A percentile compares a stretch with the other conserved stretches of the same genome.
These are phyloP conservation scores for Flaveria sonorensis DNA, from an alignment of 129 eudicot species.

Conservation along the genomic window DNA sequence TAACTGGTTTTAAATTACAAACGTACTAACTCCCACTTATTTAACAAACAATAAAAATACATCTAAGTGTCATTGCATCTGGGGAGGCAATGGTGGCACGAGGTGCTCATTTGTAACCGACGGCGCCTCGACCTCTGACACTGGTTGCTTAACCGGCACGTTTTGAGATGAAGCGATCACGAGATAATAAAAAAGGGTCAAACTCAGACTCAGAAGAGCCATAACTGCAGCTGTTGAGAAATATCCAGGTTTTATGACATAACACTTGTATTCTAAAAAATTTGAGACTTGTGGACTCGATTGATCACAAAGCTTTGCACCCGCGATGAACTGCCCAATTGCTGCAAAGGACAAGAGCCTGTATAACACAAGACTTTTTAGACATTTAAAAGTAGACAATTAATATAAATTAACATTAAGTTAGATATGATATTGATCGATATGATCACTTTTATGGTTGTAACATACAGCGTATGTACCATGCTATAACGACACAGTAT, in stretches of 20 bases:
- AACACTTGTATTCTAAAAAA: constrained; percentile 5
- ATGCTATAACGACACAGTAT: constrained; percentile 22
- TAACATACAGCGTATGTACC: constrained; percentile 13
- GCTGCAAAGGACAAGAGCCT: constrained; percentile 32
- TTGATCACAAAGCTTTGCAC: constrained; percentile 21
- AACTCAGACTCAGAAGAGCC: constrained; percentile 26
- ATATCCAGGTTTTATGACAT: constrained; percentile 16
- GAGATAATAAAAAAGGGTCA: constrained; percentile 33
- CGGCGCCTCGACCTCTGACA: constrained; percentile 23
- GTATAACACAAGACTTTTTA: background rate
- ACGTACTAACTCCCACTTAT: too few species aligned
- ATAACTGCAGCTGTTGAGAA: constrained; percentile 24
- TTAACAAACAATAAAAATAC: too few species aligned
- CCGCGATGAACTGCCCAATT: constrained; percentile 24
- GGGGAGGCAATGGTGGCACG: constrained; percentile 2
- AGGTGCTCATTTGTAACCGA: constrained; percentile 1
- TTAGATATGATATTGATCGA: too few species aligned
- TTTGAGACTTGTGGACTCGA: background rate
- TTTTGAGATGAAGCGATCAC: constrained; percentile 33
- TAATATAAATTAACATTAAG: background rate
- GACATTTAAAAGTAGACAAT: background rate
- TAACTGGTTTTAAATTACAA: too few species aligned
- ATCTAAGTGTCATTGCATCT: background rate
- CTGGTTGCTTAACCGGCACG: background rate
- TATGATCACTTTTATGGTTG: too few species aligned